Evolutionary conservation across 768 basidiomycete genomes (phyloP), one percentile per base, ranked within the genome.

Genomic region (Amylocystis lapponica): DNA sequence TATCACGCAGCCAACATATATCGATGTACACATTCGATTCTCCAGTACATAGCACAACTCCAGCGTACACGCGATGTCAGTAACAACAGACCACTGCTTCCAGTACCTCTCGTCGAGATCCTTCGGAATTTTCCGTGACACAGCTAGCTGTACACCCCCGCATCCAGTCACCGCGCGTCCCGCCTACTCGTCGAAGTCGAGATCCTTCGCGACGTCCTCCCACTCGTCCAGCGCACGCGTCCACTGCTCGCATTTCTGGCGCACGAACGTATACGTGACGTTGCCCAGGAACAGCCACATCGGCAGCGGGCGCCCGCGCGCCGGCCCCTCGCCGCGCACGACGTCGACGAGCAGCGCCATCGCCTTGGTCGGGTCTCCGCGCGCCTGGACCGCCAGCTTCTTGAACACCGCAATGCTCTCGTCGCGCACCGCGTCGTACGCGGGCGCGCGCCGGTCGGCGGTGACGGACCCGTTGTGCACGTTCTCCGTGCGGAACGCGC

Each of bases 401-500:
- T 39, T 48, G 42, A 70, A 76, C 7, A 57, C 51, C 17, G 52
- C 54, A 3, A 50, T 43, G 31, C 60, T 63, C 6, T 49, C 46
- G 20, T 57, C 54, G 25, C 78, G 72, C 37, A 70, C 19, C 7
- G 55, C 57, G 52, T 79, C 72, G 48, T 81, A 78, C 23, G 66
- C 76, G 2, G 68, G 47, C 12, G 81, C 73, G 16, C 72, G 74
- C 9, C 50, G 54, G 47, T 56, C 48, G 41, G 54, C 53, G n/a
- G 54, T 52, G 16, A 56, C 39, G 8, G 57, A 55, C 5, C 53
- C 52, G 41, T 65, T 55, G 54, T 72, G 74, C 29, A 81, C 78
- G 23, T 72, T 72, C 54, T 78, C 71, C 0, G 81, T 83, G 30
- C 75, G 70, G 65, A 82, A 81, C 12, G 74, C 61, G 9, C 80